phyloP scores from a whole-genome alignment of 2,329 filamentous ascomycete genomes.

The Coniella lustricola region DNA sequence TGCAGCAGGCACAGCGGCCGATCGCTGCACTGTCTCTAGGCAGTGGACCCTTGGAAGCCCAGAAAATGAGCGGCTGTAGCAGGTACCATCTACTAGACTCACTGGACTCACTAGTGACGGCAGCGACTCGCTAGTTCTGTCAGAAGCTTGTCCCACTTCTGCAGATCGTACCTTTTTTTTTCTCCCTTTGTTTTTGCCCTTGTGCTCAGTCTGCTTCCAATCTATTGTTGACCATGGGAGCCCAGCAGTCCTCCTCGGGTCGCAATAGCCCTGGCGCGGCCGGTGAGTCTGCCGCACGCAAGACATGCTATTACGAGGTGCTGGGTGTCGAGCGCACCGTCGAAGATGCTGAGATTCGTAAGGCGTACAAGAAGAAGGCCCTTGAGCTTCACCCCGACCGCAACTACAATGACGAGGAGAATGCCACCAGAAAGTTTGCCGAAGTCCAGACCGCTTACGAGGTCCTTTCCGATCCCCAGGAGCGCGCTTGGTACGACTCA shows the following conservation, averaged over 20 bases:
- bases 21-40: too few relatives aligned
- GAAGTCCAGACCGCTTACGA: constrained; percentile 92
- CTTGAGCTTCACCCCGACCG: constrained; percentile 92
- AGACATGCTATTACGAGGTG: constrained; percentile 81
- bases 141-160: too few relatives aligned
- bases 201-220: background rate
- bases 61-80: too few relatives aligned
- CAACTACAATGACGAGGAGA: constrained; percentile 79
- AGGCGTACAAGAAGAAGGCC: constrained; percentile 83
- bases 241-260: constrained; percentile 43
- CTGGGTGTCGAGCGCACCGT: constrained; percentile 66
- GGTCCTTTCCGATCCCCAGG: constrained; percentile 90
- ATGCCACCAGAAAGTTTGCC: constrained; percentile 78
- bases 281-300: constrained; percentile 31
- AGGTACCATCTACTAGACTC: too few relatives aligned
- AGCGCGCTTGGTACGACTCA: constrained; percentile 95
- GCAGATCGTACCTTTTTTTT: too few relatives aligned
- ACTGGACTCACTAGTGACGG: too few relatives aligned
- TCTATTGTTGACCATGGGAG: constrained; percentile 38
- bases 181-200: too few relatives aligned
- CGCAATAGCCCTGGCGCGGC: constrained; percentile 21
- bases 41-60: too few relatives aligned
- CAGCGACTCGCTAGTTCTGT: too few relatives aligned
- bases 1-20: too few relatives aligned
- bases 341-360: constrained; percentile 87